phyloP scores from a whole-genome alignment of 345 rosid genomes.

The Boechera divaricarpa region DNA sequence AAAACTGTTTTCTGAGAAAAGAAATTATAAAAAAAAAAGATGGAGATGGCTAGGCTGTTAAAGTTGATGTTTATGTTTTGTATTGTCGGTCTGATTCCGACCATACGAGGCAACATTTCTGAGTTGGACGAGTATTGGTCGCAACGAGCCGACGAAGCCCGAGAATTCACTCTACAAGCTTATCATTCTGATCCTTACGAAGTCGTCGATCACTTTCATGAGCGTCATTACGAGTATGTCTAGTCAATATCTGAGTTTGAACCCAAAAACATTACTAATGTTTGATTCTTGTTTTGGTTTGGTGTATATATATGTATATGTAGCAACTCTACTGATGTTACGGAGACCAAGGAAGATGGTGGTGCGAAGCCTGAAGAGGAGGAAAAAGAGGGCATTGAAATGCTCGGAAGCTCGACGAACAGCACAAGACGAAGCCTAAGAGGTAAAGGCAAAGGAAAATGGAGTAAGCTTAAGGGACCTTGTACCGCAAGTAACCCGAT shows the following conservation, averaged over 20 bases:
- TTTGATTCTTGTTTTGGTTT: conserved; percentile 15
- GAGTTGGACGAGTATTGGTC: conserved; percentile 70
- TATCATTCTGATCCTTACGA: conserved; percentile 60
- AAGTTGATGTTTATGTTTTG: conserved; percentile 41
- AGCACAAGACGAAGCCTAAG: conserved; percentile 57
- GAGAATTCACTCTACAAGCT: conserved; percentile 45
- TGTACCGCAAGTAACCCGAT: conserved; percentile 84
- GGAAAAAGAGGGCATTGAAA: conserved; percentile 46
- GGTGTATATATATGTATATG: conserved; percentile 13
- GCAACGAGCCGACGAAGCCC: conserved; percentile 49
- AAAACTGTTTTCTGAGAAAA: conserved; percentile 7
- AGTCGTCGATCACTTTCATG: conserved; percentile 54
- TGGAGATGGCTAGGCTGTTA: conserved; percentile 44
- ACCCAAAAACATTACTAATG: conserved; percentile 16
- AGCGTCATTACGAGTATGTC: conserved; percentile 52
- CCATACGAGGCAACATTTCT: conserved; percentile 48
- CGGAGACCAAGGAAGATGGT: conserved; percentile 4
- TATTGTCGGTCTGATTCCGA: conserved; percentile 40
- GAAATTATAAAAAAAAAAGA: conserved; percentile 1
- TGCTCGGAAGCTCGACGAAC: conserved; percentile 58
- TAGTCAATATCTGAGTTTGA: conserved; percentile 10
- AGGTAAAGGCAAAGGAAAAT: conserved; percentile 43
- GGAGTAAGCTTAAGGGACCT: conserved; percentile 49
- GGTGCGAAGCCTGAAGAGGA: conserved; percentile 11
- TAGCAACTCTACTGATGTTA: conserved; percentile 47